Base-by-base conservation (phyloP, 2,329 filamentous ascomycete genomes). In the Pseudogymnoascus sp. region DNA sequence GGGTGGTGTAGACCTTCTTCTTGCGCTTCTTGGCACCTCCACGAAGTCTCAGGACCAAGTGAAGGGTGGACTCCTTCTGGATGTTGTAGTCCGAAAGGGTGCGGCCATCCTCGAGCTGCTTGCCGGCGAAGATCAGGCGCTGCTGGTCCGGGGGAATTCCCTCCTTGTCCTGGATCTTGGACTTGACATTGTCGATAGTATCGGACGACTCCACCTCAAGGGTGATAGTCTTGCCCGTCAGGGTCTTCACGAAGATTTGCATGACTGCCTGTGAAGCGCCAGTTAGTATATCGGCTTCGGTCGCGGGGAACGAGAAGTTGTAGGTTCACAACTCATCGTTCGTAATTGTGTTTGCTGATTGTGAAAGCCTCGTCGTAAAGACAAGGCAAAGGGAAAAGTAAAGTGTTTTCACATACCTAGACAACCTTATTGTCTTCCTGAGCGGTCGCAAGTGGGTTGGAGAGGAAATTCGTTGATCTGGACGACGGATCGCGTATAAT, bases 1-100 rank as follows among this genome's bases (percentile, higher is more conserved):
- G 95, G 77, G 95, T 99, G 79, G 91, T 97, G 90, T 99, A 99
- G 74, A 99, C 95, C 93, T 99, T 99, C 92, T 96, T 96, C 91
- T 99, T 99, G 82, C 96, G 89, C 91, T 97, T 97, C 92, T 99
- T 99, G 78, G 82, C 93, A 81, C 93, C 95, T 86, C 95, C 95
- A 87, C 93, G 95, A 68, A 99, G 92, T 78, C 95, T 91, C 75
- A 99, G 89, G 75, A 99, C 95, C 74, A 97, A 84, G 84, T 99
- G 95, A 72, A 99, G 92, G 75, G 95, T 99, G 73, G 88, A 93
- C 88, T 97, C 93, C 89, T 99, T 99, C 89, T 99, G 95, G 86
- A 99, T 97, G 89, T 97, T 99, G 91, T 99, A 99, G 85, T 99
- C 95, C 78, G 90, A 95, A 72, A 99, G 91, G 75, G 95, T 97